A percentile compares a stretch with the other conserved stretches of the same genome.
Conservation (phyloP, 805 yeast genomes). For the Saccharomyces jurei region DNA sequence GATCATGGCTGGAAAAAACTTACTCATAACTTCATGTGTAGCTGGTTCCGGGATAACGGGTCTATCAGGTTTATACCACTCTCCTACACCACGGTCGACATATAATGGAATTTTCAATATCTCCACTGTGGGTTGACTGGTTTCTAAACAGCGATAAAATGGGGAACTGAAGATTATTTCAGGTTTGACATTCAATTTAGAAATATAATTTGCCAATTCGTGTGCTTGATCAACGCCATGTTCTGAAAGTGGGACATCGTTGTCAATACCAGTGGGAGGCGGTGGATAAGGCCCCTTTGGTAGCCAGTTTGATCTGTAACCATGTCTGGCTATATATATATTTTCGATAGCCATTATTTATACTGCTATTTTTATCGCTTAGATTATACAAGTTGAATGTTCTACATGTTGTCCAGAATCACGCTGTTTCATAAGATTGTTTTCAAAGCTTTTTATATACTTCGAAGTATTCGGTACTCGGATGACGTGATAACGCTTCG, state of each 20-base stretch:
- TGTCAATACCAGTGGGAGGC: slow-evolving; percentile 78
- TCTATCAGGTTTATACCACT: slow-evolving; percentile 72
- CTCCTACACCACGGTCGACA: slow-evolving; percentile 79
- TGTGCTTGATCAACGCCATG: slow-evolving; percentile 84
- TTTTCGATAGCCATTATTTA: slow-evolving; percentile 38
- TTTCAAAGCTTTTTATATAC: background rate
- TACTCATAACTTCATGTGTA: slow-evolving; percentile 36
- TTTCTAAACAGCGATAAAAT: slow-evolving; percentile 80
- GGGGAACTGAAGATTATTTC: slow-evolving; percentile 70
- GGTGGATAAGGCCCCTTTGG: slow-evolving; percentile 57
- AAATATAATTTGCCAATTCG: slow-evolving; percentile 58
- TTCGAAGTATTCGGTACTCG: background rate
- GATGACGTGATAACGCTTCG: background rate
- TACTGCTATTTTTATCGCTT: background rate
- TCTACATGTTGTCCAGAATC: background rate
- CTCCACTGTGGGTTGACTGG: slow-evolving; percentile 61
- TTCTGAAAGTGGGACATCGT: slow-evolving; percentile 78
- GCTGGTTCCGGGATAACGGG: slow-evolving; percentile 64
- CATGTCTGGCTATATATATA: slow-evolving; percentile 73
- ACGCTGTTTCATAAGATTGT: background rate
- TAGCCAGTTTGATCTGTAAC: slow-evolving; percentile 81
- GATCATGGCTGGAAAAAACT: slow-evolving; percentile 45
- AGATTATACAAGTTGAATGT: background rate
- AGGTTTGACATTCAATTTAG: slow-evolving; percentile 46
- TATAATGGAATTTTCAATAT: slow-evolving; percentile 46